These are phyloP conservation scores for Metarhizium humberi DNA, from an alignment of 2,329 filamentous ascomycete genomes.

Conservation along the genomic window DNA sequence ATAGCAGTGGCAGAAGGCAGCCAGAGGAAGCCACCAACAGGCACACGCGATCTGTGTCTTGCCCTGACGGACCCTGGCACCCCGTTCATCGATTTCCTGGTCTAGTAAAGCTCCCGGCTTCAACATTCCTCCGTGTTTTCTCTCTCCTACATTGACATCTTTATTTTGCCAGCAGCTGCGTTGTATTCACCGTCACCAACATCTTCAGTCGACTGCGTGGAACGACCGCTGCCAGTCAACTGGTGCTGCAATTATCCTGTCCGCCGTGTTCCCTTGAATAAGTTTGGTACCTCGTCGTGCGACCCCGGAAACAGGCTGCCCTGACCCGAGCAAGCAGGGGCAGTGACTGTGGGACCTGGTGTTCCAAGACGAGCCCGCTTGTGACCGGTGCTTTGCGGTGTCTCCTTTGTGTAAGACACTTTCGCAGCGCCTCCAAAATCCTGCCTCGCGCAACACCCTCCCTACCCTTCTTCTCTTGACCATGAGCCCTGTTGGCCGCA, in stretches of 20 bases:
- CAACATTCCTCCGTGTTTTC: background rate
- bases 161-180: background rate
- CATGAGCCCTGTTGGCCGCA: conserved; percentile 57
- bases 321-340: conserved; percentile 5
- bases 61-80: background rate
- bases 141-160: background rate
- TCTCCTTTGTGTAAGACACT: conserved; percentile 13
- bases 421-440: conserved; percentile 1
- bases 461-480: conserved; percentile 21
- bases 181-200: background rate
- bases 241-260: background rate
- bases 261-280: background rate
- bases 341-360: conserved; percentile 3
- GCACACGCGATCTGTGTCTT: background rate
- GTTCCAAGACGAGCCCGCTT: conserved; percentile 3
- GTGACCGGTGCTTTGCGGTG: conserved; percentile 3
- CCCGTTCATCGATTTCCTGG: background rate
- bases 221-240: background rate
- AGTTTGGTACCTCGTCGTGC: background rate
- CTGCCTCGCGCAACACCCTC: conserved; percentile 12
- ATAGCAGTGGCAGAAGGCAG: background rate
- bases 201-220: background rate
- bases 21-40: background rate
- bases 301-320: background rate
- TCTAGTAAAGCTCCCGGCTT: background rate